Evolutionary conservation across 192 early-diverging fungal genomes (phyloP).

Genomic region (Coemansia sp.): DNA sequence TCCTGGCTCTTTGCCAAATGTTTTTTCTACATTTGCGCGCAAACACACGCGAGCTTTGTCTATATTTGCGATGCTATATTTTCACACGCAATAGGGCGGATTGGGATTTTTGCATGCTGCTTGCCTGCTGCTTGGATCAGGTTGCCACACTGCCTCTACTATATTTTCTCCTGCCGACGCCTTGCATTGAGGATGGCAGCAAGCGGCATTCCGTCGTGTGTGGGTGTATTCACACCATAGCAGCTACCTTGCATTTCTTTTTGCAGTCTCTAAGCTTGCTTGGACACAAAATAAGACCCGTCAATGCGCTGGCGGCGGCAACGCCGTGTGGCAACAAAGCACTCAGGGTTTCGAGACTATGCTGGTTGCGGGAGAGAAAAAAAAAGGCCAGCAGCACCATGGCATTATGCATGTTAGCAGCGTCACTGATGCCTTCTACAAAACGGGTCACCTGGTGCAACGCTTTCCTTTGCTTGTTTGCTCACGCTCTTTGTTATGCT

Average conservation of each 20-base stretch:
- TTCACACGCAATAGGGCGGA: too few species aligned
- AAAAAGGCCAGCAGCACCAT: constrained; percentile 1
- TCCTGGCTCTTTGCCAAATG: background rate
- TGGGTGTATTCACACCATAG: background rate
- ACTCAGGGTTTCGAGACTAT: background rate
- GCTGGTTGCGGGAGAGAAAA: background rate
- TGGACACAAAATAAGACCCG: background rate
- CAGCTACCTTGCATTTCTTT: background rate
- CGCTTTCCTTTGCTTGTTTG: background rate
- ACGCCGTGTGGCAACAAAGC: background rate
- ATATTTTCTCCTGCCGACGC: background rate
- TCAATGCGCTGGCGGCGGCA: background rate
- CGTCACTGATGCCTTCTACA: background rate
- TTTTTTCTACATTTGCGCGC: background rate
- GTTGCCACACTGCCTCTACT: too few species aligned
- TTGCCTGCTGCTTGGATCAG: too few species aligned
- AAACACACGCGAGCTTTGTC: background rate
- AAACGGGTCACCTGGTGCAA: background rate
- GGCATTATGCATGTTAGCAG: constrained; percentile 3
- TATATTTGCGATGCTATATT: background rate
- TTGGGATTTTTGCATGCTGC: too few species aligned
- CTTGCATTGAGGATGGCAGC: background rate
- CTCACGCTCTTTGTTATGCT: background rate
- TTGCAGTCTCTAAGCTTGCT: background rate
- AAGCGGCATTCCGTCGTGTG: background rate